Conservation (phyloP, 495 filamentous ascomycete genomes). For the Aspergillus biplanus region DNA sequence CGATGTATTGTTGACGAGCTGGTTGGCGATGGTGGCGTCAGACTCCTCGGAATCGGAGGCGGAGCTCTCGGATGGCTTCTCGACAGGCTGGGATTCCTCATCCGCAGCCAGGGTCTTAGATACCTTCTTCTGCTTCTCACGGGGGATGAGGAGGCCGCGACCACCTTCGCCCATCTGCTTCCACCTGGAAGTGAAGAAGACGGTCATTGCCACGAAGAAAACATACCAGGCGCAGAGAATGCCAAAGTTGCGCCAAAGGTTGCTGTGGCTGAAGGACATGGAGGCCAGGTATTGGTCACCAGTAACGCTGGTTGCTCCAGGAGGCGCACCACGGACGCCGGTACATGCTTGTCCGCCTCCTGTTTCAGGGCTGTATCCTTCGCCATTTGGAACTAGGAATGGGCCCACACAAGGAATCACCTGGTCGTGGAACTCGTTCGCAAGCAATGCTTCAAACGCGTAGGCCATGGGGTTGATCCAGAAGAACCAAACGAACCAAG, state of each 20-base stretch:
- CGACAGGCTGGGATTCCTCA: slow-evolving; percentile 38
- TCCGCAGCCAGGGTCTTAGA: slow-evolving; percentile 26
- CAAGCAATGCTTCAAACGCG: slow-evolving; percentile 63
- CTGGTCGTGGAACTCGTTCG: slow-evolving; percentile 61
- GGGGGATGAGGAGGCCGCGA: slow-evolving; percentile 42
- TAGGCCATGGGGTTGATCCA: slow-evolving; percentile 70
- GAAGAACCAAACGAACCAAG: slow-evolving; percentile 72
- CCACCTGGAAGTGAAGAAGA: slow-evolving; percentile 43
- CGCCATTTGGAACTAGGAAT: no score
- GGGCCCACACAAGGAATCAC: slow-evolving; percentile 46
- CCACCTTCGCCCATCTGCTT: slow-evolving; percentile 35
- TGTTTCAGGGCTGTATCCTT: slow-evolving; percentile 48
- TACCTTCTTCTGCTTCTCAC: slow-evolving; percentile 36
- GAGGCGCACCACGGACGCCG: slow-evolving; percentile 50
- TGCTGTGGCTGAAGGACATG: slow-evolving; percentile 50
- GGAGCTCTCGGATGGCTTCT: slow-evolving; percentile 25
- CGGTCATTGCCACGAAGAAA: slow-evolving; percentile 41
- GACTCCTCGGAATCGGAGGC: no score
- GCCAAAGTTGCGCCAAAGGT: slow-evolving; percentile 54
- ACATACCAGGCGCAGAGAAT: slow-evolving; percentile 52
- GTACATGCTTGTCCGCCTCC: slow-evolving; percentile 55
- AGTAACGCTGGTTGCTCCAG: slow-evolving; percentile 44
- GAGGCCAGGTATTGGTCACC: slow-evolving; percentile 54
- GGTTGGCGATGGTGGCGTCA: slow-evolving; percentile 24
- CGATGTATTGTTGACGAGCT: slow-evolving; percentile 52